phyloP scores from a whole-genome alignment of 2,329 filamentous ascomycete genomes.

The Alternaria gaisen region DNA sequence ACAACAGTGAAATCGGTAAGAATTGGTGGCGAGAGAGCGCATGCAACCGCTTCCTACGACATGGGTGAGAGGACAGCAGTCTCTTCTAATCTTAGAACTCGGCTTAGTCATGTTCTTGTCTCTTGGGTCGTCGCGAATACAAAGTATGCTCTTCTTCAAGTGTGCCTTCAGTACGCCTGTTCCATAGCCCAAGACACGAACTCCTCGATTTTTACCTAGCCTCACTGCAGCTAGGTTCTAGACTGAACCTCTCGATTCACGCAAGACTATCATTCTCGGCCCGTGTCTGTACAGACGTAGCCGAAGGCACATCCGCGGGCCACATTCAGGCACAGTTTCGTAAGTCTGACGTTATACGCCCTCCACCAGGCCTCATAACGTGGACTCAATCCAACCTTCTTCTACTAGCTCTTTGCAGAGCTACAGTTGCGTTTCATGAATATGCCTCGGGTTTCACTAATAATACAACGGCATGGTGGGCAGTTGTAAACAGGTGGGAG shows the following conservation, averaged over 20 bases:
- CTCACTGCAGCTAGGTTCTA: neutral
- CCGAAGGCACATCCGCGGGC: neutral
- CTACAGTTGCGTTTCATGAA: neutral
- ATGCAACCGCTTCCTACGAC: neutral
- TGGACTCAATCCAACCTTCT: neutral
- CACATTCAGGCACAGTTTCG: neutral
- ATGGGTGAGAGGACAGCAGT: neutral
- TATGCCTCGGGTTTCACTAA: neutral
- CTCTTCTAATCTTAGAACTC: neutral
- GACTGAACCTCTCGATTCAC: neutral
- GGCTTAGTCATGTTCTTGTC: neutral
- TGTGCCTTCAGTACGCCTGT: neutral
- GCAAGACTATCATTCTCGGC: neutral
- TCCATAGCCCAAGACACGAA: neutral
- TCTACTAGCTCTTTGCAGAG: neutral
- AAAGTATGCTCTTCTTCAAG: neutral
- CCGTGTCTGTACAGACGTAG: constrained; percentile 1
- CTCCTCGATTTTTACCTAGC: neutral
- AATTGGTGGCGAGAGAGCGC: neutral
- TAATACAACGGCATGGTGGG: neutral
- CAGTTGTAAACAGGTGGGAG: constrained; percentile 1
- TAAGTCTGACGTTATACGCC: neutral
- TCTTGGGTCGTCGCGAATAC: neutral
- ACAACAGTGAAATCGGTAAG: neutral
- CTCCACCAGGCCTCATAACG: neutral